Evolutionary conservation across 2,329 filamentous ascomycete genomes (phyloP).

Genomic region (Phyllosticta paracitricarpa): DNA sequence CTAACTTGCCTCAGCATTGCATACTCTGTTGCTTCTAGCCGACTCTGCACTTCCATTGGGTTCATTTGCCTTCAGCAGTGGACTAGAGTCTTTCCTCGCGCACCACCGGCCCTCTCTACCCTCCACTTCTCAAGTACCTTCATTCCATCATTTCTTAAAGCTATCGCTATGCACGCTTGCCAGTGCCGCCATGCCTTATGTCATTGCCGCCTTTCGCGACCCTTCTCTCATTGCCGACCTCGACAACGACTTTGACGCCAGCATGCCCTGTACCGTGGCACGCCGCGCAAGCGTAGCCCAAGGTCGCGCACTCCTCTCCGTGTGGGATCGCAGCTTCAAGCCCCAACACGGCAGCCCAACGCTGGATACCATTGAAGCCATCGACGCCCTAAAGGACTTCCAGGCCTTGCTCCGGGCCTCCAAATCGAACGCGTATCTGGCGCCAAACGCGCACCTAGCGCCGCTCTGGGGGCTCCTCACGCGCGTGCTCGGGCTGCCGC

Average conservation of each 20-base stretch:
- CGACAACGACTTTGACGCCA: conserved; percentile 69
- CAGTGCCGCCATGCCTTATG: conserved; percentile 63
- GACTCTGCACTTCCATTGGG: conserved; percentile 75
- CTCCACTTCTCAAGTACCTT: conserved; percentile 21
- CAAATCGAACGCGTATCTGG: conserved; percentile 14
- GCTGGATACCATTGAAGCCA: conserved; percentile 9
- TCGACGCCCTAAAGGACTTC: conserved; percentile 20
- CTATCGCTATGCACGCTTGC: conserved; percentile 63
- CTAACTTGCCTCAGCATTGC: conserved; percentile 29
- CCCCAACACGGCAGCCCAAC: conserved; percentile 14
- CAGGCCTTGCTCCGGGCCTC: conserved; percentile 20
- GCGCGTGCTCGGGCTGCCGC: conserved; percentile 48
- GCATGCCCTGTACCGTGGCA: conserved; percentile 68
- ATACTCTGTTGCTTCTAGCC: conserved; percentile 66
- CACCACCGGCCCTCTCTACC: conserved; percentile 41
- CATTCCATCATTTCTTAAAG: conserved; percentile 57
- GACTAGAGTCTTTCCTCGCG: conserved; percentile 71
- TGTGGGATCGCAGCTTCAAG: conserved; percentile 66
- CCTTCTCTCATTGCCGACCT: conserved; percentile 45
- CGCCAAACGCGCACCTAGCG: conserved; percentile 50
- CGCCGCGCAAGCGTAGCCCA: conserved; percentile 66
- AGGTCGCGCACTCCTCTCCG: conserved; percentile 60
- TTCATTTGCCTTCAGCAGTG: conserved; percentile 79
- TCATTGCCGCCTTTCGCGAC: conserved; percentile 54
- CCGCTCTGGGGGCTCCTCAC: conserved; percentile 62